A percentile compares a stretch with the other conserved stretches of the same genome.
Conservation (phyloP, 1,284 basidiomycete genomes). For the Microstroma glucosiphilum region DNA sequence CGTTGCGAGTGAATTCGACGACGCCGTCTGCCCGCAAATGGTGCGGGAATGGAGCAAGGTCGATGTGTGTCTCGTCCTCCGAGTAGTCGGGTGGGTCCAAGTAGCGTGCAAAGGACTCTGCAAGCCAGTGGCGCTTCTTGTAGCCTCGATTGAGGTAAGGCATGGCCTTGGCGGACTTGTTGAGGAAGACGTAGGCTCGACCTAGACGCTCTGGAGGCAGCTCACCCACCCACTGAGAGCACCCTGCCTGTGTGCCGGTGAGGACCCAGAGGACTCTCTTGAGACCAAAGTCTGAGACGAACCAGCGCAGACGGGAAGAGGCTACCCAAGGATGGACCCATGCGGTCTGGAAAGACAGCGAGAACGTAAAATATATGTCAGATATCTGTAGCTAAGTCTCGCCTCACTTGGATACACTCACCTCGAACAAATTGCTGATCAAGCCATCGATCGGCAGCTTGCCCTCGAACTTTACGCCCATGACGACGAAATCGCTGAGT, state of each 20-base stretch:
- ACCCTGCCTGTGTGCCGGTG: slow-evolving; percentile 62
- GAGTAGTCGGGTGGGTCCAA: slow-evolving; percentile 56
- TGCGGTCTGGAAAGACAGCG: slow-evolving; percentile 24
- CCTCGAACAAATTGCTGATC: slow-evolving; percentile 59
- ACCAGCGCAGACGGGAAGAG: slow-evolving; percentile 60
- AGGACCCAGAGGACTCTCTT: slow-evolving; percentile 62
- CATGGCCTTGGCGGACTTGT: slow-evolving; percentile 51
- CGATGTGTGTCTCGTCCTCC: slow-evolving; percentile 57
- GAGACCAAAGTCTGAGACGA: slow-evolving; percentile 62
- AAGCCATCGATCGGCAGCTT: slow-evolving; percentile 61
- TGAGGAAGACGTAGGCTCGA: slow-evolving; percentile 56
- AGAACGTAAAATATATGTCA: no score
- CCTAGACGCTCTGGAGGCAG: slow-evolving; percentile 61
- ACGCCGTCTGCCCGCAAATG: slow-evolving; percentile 56
- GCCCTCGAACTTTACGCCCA: slow-evolving; percentile 57
- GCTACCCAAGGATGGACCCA: slow-evolving; percentile 57
- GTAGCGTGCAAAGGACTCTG: slow-evolving; percentile 32
- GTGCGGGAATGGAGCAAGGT: slow-evolving; percentile 61
- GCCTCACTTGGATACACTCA: no score
- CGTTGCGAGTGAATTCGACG: slow-evolving; percentile 56
- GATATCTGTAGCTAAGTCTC: no score
- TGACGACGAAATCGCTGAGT: slow-evolving; percentile 61
- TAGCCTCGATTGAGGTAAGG: slow-evolving; percentile 52
- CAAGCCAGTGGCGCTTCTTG: slow-evolving; percentile 52
- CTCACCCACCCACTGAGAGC: slow-evolving; percentile 65